Evolutionary conservation across 805 yeast genomes (phyloP).

Genomic region (Jamesozyma hellenica): DNA sequence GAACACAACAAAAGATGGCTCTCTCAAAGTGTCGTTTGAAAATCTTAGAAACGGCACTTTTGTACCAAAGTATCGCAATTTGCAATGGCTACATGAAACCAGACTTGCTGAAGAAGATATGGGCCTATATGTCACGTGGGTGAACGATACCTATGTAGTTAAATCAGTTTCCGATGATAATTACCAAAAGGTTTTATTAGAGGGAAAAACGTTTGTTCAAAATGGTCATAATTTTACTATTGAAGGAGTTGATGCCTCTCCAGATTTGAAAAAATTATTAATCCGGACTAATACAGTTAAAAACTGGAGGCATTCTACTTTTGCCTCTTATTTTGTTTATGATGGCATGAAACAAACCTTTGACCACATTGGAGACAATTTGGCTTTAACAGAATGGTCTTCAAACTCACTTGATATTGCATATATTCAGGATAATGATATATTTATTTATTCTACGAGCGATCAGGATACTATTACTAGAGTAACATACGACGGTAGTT

Average conservation of each 20-base stretch:
- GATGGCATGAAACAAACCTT: constrained; percentile 25
- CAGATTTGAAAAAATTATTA: constrained; percentile 50
- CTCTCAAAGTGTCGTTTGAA: constrained; percentile 31
- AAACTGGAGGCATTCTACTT: constrained; percentile 47
- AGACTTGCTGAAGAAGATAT: constrained; percentile 46
- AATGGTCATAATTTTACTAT: constrained; percentile 36
- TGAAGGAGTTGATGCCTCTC: constrained; percentile 52
- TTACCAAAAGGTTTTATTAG: constrained; percentile 39
- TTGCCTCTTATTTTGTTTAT: constrained; percentile 36
- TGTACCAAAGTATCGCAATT: constrained; percentile 38
- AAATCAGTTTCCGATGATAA: constrained; percentile 34
- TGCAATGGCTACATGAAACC: constrained; percentile 59
- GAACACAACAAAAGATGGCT: constrained; percentile 14
- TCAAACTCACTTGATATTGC: constrained; percentile 61
- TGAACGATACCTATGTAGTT: constrained; percentile 41
- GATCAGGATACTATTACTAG: constrained; percentile 30
- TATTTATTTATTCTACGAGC: constrained; percentile 42
- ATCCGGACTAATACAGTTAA: constrained; percentile 51
- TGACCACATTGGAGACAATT: constrained; percentile 23
- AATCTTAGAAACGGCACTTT: constrained; percentile 48
- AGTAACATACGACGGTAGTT: constrained; percentile 62
- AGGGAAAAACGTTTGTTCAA: constrained; percentile 38
- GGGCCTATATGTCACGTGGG: constrained; percentile 54
- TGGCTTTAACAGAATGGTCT: constrained; percentile 55
- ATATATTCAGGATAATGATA: constrained; percentile 57